phyloP scores from a whole-genome alignment of 768 basidiomycete species.

The Suillus occidentalis region DNA sequence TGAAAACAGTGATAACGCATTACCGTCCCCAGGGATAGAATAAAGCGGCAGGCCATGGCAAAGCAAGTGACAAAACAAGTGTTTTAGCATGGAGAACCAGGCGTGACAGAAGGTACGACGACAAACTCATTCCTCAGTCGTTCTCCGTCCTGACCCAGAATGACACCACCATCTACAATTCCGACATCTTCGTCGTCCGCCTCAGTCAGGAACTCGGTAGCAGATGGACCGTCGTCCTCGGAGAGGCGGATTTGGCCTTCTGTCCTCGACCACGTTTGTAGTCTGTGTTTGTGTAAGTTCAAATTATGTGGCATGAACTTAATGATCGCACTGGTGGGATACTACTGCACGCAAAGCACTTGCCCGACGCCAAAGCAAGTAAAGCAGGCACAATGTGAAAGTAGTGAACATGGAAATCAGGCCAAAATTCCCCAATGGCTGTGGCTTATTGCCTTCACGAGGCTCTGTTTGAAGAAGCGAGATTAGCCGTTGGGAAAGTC shows the following conservation, averaged over 20 bases:
- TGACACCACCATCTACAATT: conserved; percentile 31
- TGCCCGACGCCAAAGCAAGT: conserved; percentile 64
- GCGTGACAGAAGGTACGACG: background rate
- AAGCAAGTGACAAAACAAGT: background rate
- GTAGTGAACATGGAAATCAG: conserved; percentile 57
- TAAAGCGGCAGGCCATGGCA: background rate
- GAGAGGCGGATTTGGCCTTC: conserved; percentile 68
- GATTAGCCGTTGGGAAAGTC: conserved; percentile 4
- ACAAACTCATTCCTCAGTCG: background rate
- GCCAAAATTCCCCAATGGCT: conserved; percentile 60
- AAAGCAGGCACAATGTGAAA: conserved; percentile 56
- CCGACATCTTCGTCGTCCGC: conserved; percentile 54
- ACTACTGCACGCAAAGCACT: conserved; percentile 56
- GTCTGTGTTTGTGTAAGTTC: conserved; percentile 34
- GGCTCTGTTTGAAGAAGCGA: conserved; percentile 44
- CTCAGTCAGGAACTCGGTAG: conserved; percentile 62
- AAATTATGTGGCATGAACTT: background rate
- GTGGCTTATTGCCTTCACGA: conserved; percentile 56
- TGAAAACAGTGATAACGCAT: conserved; percentile 1
- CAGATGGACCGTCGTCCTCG: conserved; percentile 70
- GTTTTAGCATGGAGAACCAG: conserved; percentile 1
- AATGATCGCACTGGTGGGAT: conserved; percentile 51
- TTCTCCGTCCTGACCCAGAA: conserved; percentile 19
- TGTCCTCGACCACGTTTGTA: conserved; percentile 52
- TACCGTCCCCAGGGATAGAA: background rate